Percentiles rank a stretch among this genome's conserved stretches.
These are phyloP conservation scores for Boletus coccyginus DNA, from an alignment of 768 basidiomycete genomes.

Conservation along the genomic window DNA sequence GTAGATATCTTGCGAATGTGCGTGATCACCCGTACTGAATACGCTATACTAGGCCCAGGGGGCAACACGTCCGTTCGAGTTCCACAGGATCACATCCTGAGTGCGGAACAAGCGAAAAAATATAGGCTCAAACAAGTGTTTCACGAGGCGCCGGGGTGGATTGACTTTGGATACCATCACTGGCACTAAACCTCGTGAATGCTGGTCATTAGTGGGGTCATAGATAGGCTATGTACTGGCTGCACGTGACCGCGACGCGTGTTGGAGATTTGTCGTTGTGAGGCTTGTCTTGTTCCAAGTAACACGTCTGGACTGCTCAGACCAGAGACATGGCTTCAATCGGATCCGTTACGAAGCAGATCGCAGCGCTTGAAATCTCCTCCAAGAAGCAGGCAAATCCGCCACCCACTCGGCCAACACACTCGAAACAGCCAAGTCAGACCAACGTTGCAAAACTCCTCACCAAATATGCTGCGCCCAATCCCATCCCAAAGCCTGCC, in stretches of 20 bases:
- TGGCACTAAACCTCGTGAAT: background rate
- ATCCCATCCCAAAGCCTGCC: conserved; percentile 35
- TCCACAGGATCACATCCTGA: conserved; percentile 47
- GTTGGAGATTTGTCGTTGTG: conserved; percentile 2
- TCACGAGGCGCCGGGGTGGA: conserved; percentile 49
- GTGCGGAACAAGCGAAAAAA: conserved; percentile 1
- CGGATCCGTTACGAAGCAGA: conserved; percentile 58
- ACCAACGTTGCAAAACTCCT: conserved; percentile 66
- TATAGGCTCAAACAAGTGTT: conserved; percentile 54
- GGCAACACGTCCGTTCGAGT: conserved; percentile 45
- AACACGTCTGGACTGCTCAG: background rate
- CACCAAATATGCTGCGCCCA: conserved; percentile 71
- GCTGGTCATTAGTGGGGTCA: background rate
- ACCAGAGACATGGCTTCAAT: conserved; percentile 44
- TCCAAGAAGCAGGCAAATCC: conserved; percentile 43
- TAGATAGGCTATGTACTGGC: background rate
- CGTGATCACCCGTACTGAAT: background rate
- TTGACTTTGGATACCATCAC: conserved; percentile 47
- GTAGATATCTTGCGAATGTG: conserved; percentile 25
- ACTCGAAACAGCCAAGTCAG: conserved; percentile 57
- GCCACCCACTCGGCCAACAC: conserved; percentile 28
- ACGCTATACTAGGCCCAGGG: conserved; percentile 44
- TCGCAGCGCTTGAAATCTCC: conserved; percentile 66
- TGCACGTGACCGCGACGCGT: conserved; percentile 32
- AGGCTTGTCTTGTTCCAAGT: background rate